Evolutionary conservation across 75 land plant species (phyloP).

Genomic region (Azolla pinnata): DNA sequence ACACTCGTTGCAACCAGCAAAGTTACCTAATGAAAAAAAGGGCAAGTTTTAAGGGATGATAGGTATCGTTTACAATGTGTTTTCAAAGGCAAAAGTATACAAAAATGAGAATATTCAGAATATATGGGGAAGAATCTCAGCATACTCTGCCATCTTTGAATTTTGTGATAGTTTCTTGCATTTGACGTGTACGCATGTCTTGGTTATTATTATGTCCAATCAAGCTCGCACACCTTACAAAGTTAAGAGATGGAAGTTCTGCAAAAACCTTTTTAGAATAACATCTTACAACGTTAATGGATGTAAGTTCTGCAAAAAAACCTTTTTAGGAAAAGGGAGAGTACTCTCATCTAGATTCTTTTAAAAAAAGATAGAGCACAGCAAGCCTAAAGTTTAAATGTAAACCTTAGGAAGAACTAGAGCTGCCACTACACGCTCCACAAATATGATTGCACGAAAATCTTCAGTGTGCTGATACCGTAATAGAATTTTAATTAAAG

Average conservation of each 20-base stretch:
- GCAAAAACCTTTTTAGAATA: constrained; percentile 64
- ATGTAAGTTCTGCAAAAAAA: not conserved
- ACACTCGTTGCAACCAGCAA: constrained; percentile 98
- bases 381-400: no score
- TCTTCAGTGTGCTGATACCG: constrained; percentile 88
- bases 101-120: no score
- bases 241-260: constrained; percentile 88
- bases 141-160: constrained; percentile 97
- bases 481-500: constrained; percentile 78
- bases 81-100: no score
- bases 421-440: constrained; percentile 94
- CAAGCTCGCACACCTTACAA: constrained; percentile 81
- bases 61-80: no score
- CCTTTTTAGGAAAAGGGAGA: not conserved
- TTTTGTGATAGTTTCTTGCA: constrained; percentile 90
- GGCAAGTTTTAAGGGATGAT: no score
- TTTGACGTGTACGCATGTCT: constrained; percentile 86
- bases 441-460: constrained; percentile 99
- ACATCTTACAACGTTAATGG: constrained; percentile 5
- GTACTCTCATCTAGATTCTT: no score
- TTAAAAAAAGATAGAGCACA: no score
- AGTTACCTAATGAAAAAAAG: constrained; percentile 55
- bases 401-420: constrained; percentile 87
- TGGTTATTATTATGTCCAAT: constrained; percentile 97
- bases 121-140: no score